A percentile compares a stretch with the other conserved stretches of the same genome.
phyloP scores from a whole-genome alignment of 768 basidiomycete species.

The Lyophyllum shimeji region DNA sequence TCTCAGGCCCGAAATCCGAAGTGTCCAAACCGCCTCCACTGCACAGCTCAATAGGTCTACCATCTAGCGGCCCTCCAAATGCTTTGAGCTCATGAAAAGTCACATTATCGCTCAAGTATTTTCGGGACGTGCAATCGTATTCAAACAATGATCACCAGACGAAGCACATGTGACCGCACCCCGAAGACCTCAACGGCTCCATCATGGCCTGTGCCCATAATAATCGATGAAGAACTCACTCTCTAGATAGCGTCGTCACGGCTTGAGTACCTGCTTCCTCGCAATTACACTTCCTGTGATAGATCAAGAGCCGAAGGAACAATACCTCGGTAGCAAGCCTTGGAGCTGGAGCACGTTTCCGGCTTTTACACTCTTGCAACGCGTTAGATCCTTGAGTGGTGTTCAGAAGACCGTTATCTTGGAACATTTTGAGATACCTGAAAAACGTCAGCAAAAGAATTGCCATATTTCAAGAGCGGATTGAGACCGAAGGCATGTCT shows the following conservation, averaged over 20 bases:
- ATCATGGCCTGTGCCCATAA: neutral
- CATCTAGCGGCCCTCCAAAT: neutral
- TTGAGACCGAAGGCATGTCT: conserved; percentile 61
- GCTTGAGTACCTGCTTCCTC: too few species aligned
- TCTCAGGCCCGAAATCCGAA: neutral
- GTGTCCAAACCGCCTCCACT: neutral
- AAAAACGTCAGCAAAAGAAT: neutral
- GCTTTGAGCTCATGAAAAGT: neutral
- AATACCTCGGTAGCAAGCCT: conserved; percentile 39
- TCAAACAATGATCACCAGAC: neutral
- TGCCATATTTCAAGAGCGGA: neutral
- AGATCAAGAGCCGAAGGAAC: neutral
- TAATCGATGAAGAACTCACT: neutral
- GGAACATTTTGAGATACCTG: conserved; percentile 66
- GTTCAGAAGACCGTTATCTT: conserved; percentile 48
- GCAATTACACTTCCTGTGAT: too few species aligned
- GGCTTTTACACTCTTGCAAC: conserved; percentile 62
- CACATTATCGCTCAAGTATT: neutral
- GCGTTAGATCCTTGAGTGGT: conserved; percentile 53
- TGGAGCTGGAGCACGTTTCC: conserved; percentile 48
- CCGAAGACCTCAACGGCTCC: neutral
- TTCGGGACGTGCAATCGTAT: neutral
- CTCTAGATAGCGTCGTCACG: neutral
- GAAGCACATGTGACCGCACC: neutral
- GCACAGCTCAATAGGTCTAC: neutral